Base-by-base conservation (phyloP, 768 basidiomycete genomes). In the Lyophyllum shimeji region DNA sequence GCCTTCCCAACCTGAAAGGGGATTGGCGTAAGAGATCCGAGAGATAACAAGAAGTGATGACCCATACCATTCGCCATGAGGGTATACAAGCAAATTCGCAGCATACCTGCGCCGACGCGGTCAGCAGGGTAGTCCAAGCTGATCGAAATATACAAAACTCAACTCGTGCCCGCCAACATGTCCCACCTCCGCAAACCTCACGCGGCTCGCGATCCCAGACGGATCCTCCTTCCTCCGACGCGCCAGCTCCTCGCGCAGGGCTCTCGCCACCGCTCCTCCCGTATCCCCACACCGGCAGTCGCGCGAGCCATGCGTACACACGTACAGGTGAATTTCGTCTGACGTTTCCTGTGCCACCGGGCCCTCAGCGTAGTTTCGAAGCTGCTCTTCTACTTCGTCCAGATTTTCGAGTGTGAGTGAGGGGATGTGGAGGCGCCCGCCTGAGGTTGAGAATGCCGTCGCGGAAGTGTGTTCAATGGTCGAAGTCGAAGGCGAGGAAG, bases 161-260 rank as follows among this genome's bases (percentile, higher is more conserved):
- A 66, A 67, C 91, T 89, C 79, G 70, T 95, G 92, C 23, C 90
- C 90, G 0, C 93, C 92, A 49, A 95, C 84, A 68, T 95, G 92
- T 1, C 81, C 87, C 6, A 87, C 81, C 59, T 90, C 84, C 2
- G 82, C 82, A 1, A 93, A 73, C 76, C 76, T 61, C 58, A 83
- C 56, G 37, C 65, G 59, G 6, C 57, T 60, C 0, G 68, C 65
- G 2, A 62, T 50, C 8, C 69, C 67, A 37, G n/a, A 43, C 1
- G 69, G 63, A 31, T 75, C 64, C 9, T 31, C 57, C 44, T 69
- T 57, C 20, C 65, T 68, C 47, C 77, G 75, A 39, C 64, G 69
- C 37, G 66, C 66, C 7, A 89, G 68, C 64, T 90, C 87, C 3
- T 75, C 71, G 17, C 73, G 71, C 24, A 95, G 65, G 2, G 83